Evolutionary conservation across 1,284 basidiomycete species (phyloP).

Genomic region (Agroathelia rolfsii): DNA sequence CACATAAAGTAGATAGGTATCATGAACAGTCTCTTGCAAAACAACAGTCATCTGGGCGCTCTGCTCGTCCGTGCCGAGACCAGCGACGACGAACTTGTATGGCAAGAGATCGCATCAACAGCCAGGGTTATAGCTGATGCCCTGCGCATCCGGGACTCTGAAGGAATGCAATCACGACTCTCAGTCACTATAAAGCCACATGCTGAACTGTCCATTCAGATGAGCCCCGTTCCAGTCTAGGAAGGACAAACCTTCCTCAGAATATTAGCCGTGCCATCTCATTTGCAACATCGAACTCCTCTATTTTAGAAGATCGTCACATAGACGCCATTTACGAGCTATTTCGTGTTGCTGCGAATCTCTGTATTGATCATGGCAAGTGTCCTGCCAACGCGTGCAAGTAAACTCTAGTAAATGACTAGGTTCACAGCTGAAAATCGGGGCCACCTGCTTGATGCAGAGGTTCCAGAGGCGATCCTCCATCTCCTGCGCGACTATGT

Average conservation of each 20-base stretch:
- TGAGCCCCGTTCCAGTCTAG: conserved; percentile 63
- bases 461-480: conserved; percentile 56
- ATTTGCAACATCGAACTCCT: conserved; percentile 37
- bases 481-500: conserved; percentile 61
- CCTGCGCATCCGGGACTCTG: conserved; percentile 39
- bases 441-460: conserved; percentile 54
- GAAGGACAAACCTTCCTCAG: conserved; percentile 51
- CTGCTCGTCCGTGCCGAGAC: conserved; percentile 21
- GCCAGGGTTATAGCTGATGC: conserved; percentile 52
- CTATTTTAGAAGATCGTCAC: conserved; percentile 33
- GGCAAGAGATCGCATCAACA: conserved; percentile 41
- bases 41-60: conserved; percentile 23
- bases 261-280: conserved; percentile 51
- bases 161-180: conserved; percentile 20
- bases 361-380: conserved; percentile 74
- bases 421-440: conserved; percentile 64
- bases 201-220: conserved; percentile 26
- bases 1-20: too few relatives aligned
- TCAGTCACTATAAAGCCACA: conserved; percentile 10
- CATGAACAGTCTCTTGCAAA: too few relatives aligned
- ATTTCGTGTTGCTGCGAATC: conserved; percentile 65
- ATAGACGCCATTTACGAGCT: conserved; percentile 51
- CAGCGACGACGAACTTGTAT: conserved; percentile 28
- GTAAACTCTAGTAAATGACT: conserved; percentile 6
- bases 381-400: conserved; percentile 10